Evolutionary conservation across 192 early-diverging fungal species (phyloP).

Genomic region (Coemansia sp.): DNA sequence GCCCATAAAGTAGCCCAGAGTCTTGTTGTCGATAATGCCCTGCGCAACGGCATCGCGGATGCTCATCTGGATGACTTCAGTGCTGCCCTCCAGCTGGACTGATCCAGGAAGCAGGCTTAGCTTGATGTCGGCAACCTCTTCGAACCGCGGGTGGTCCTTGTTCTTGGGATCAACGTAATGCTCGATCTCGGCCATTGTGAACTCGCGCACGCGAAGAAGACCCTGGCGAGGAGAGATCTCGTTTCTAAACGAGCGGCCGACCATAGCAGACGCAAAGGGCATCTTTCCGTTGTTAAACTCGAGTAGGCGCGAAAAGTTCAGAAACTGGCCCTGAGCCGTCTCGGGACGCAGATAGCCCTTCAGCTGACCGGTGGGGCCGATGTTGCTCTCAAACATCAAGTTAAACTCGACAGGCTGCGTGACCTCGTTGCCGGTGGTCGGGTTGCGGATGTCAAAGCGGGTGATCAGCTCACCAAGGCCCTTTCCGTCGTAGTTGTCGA

Average conservation of each 20-base stretch:
- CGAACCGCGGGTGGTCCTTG: constrained; percentile 92
- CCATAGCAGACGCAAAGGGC: constrained; percentile 98
- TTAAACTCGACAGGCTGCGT: constrained; percentile 93
- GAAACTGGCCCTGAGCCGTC: constrained; percentile 99
- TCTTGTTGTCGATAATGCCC: constrained; percentile 92
- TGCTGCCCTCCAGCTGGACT: constrained; percentile 77
- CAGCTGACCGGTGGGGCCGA: constrained; percentile 95
- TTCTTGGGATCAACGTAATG: constrained; percentile 95
- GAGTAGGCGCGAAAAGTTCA: constrained; percentile 95
- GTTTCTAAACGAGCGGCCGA: constrained; percentile 98
- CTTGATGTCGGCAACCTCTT: constrained; percentile 75
- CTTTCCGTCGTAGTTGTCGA: constrained; percentile 92
- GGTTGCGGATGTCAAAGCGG: constrained; percentile 81
- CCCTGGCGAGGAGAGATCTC: constrained; percentile 97
- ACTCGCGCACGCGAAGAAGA: constrained; percentile 94
- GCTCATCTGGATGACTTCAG: constrained; percentile 65
- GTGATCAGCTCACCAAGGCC: constrained; percentile 84
- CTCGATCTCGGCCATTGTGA: constrained; percentile 99
- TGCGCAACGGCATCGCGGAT: constrained; percentile 91
- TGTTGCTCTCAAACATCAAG: constrained; percentile 98
- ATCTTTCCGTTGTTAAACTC: constrained; percentile 98
- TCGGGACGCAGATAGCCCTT: constrained; percentile 96
- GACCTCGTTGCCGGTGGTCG: constrained; percentile 89
- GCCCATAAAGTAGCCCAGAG: constrained; percentile 97
- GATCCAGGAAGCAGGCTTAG: constrained; percentile 75